Conservation (phyloP, 108 stramenopile species). For the Fragilariopsis cylindrus region DNA sequence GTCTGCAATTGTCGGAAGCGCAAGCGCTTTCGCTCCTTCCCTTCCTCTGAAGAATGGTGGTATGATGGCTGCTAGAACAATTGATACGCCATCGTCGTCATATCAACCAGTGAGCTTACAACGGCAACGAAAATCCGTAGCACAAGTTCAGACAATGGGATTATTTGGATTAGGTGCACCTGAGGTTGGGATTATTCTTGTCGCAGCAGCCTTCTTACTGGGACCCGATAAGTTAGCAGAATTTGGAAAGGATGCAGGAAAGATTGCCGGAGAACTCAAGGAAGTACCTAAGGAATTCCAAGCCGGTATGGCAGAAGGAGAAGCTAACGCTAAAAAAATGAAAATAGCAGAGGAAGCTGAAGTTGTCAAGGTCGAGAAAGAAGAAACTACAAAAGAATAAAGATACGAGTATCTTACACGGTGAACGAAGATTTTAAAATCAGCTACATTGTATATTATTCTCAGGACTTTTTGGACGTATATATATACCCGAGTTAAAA, state of each 20-base stretch:
- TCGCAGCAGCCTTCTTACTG: constrained; percentile 90
- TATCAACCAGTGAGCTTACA: constrained; percentile 34
- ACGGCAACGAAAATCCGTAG: constrained; percentile 72
- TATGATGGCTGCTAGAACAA: background rate
- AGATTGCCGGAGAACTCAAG: constrained; percentile 95
- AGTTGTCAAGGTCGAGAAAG: background rate
- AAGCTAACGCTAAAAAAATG: constrained; percentile 64
- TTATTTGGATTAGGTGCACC: constrained; percentile 93
- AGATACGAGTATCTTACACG: background rate
- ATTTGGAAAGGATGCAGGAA: constrained; percentile 91
- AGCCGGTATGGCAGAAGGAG: constrained; percentile 89
- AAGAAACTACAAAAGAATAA: background rate
- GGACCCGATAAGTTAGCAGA: constrained; percentile 93
- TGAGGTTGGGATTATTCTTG: constrained; percentile 88
- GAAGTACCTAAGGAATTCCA: constrained; percentile 95
- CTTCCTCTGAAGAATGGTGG: background rate
- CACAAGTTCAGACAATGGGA: constrained; percentile 82
- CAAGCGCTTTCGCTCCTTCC: constrained; percentile 32
- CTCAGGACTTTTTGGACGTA: background rate
- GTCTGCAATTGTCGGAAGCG: constrained; percentile 14
- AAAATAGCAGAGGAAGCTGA: constrained; percentile 35
- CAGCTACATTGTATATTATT: too few species aligned
- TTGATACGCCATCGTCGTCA: background rate
- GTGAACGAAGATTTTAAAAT: too few species aligned
- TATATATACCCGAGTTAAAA: background rate